These are phyloP conservation scores for Moesziomyces parantarcticus DNA, from an alignment of 1,284 basidiomycete species.

Conservation along the genomic window DNA sequence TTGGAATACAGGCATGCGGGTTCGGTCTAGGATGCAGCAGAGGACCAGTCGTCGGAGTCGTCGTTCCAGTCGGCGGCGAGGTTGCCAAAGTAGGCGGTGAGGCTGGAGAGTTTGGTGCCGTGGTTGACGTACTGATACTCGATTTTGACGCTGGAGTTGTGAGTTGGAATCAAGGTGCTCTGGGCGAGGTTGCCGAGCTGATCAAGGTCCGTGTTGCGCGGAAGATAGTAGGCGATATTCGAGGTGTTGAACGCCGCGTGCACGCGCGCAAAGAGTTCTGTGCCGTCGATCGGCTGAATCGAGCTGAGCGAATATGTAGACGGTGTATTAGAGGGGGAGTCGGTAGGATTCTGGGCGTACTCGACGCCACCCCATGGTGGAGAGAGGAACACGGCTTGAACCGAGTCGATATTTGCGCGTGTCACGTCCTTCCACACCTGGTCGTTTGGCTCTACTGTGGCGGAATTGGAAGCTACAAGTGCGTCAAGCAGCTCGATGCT, in stretches of 20 bases:
- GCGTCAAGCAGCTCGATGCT: conserved; percentile 78
- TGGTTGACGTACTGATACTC: conserved; percentile 85
- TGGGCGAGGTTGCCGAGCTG: conserved; percentile 76
- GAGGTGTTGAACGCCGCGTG: conserved; percentile 14
- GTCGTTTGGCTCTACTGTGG: neutral
- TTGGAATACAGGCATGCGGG: neutral
- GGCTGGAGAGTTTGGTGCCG: conserved; percentile 79
- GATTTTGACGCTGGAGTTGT: conserved; percentile 74
- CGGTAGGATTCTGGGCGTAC: conserved; percentile 32
- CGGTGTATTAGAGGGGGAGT: conserved; percentile 1
- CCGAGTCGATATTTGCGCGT: conserved; percentile 13
- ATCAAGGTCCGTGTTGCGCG: conserved; percentile 80
- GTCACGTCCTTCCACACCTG: conserved; percentile 26
- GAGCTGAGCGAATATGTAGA: conserved; percentile 63
- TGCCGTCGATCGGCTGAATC: conserved; percentile 81
- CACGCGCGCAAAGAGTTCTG: conserved; percentile 75
- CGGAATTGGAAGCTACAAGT: neutral
- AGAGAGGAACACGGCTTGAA: conserved; percentile 49
- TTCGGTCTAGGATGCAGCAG: neutral
- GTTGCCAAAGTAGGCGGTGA: conserved; percentile 72
- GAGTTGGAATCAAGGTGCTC: neutral
- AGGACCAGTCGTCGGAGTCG: conserved; percentile 25
- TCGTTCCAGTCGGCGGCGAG: conserved; percentile 62
- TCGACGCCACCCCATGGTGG: conserved; percentile 65
- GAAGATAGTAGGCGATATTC: conserved; percentile 81